These are phyloP conservation scores for Metschnikowia bowlesiae DNA, from an alignment of 805 yeast species.

Conservation along the genomic window DNA sequence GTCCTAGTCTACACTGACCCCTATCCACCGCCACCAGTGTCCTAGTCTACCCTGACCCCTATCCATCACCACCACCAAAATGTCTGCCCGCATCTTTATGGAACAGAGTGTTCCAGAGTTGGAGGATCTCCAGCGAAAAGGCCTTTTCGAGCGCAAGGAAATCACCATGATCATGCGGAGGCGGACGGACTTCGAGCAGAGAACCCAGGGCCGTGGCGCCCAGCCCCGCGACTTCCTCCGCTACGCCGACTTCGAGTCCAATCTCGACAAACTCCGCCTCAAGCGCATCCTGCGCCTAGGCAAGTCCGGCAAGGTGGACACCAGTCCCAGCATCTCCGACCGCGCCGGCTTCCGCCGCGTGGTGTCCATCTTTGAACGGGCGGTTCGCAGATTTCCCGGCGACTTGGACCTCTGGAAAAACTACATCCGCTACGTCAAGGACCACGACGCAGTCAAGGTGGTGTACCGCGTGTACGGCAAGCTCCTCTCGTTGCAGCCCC, in stretches of 20 bases:
- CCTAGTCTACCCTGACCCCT: too few species aligned
- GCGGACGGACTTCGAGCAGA: conserved; percentile 93
- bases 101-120: conserved; percentile 84
- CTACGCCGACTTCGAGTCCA: conserved; percentile 76
- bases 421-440: conserved; percentile 65
- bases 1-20: too few species aligned
- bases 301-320: conserved; percentile 51
- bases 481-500: conserved; percentile 83
- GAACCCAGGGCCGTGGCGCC: conserved; percentile 79
- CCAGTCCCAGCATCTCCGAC: conserved; percentile 67
- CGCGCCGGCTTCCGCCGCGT: conserved; percentile 84
- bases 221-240: conserved; percentile 70
- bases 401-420: conserved; percentile 74
- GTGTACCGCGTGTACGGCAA: conserved; percentile 74
- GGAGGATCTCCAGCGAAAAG: conserved; percentile 78
- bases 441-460: conserved; percentile 63
- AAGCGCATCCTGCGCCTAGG: conserved; percentile 65
- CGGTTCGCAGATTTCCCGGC: conserved; percentile 72
- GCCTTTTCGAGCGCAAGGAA: conserved; percentile 78
- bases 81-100: conserved; percentile 30
- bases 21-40: background rate
- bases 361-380: conserved; percentile 77
- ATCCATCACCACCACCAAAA: background rate
- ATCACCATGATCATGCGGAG: conserved; percentile 81
- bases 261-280: conserved; percentile 70